phyloP scores from a whole-genome alignment of 2,329 filamentous ascomycete genomes.

The Thelonectria blattea region DNA sequence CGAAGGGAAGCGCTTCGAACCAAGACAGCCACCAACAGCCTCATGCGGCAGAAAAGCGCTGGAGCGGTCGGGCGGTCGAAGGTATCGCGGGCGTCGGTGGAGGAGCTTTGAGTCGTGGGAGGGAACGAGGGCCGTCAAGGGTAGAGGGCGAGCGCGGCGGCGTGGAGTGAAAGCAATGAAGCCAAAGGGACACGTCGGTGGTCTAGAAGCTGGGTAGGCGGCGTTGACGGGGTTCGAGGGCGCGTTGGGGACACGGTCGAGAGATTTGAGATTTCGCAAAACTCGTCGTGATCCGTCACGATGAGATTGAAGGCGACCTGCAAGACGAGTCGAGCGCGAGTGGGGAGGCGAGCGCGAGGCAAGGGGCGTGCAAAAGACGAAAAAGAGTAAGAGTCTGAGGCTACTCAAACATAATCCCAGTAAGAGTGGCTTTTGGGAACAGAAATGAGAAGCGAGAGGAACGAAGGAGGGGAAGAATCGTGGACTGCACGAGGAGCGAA shows the following conservation, averaged over 20 bases:
- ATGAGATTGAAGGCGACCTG: slow-evolving; percentile 36
- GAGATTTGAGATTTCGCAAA: slow-evolving; percentile 41
- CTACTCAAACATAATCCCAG: slow-evolving; percentile 38
- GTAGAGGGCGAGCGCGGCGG: slow-evolving; percentile 28
- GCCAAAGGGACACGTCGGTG: slow-evolving; percentile 12
- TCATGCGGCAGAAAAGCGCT: slow-evolving; percentile 31
- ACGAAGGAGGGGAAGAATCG: slow-evolving; percentile 38
- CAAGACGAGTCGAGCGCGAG: slow-evolving; percentile 36
- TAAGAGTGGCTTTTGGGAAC: slow-evolving; percentile 24
- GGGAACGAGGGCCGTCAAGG: slow-evolving; percentile 26
- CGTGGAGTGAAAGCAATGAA: slow-evolving; percentile 21
- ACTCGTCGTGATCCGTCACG: slow-evolving; percentile 40
- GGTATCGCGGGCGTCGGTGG: slow-evolving; percentile 27
- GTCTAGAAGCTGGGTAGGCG: slow-evolving; percentile 23
- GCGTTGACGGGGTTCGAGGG: slow-evolving; percentile 29
- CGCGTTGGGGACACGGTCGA: slow-evolving; percentile 33
- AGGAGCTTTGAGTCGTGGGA: slow-evolving; percentile 24
- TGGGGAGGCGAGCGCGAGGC: slow-evolving; percentile 25
- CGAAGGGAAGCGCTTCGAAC: slow-evolving; percentile 29
- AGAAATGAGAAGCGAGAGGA: slow-evolving; percentile 21
- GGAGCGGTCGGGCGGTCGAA: slow-evolving; percentile 12
- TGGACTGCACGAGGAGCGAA: slow-evolving; percentile 43
- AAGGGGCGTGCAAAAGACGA: slow-evolving; percentile 15
- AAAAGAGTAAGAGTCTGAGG: slow-evolving; percentile 29
- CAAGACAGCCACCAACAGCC: slow-evolving; percentile 26